Evolutionary conservation across 202 grass and related monocot genomes (phyloP).

Genomic region (Zoysia matrella): DNA sequence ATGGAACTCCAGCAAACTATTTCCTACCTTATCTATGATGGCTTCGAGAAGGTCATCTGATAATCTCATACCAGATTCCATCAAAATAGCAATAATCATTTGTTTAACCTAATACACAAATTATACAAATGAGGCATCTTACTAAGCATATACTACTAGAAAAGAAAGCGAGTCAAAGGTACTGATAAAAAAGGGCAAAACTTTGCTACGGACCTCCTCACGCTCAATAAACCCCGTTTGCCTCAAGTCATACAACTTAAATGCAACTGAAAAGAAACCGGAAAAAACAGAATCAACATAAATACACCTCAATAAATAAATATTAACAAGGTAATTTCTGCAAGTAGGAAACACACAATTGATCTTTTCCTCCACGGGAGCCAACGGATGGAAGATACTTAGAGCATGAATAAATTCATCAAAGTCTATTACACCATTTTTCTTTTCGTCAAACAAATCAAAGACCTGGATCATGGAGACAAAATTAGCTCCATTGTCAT

Average conservation of each 20-base stretch:
- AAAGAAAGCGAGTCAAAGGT: constrained; percentile 11
- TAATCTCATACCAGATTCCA: constrained; percentile 67
- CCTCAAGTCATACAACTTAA: constrained; percentile 86
- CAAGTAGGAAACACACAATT: constrained; percentile 58
- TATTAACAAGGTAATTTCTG: not conserved
- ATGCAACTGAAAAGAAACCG: constrained; percentile 71
- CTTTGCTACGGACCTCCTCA: constrained; percentile 59
- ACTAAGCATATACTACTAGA: constrained; percentile 5
- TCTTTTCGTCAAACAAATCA: constrained; percentile 53
- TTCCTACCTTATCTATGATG: constrained; percentile 72
- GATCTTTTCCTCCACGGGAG: constrained; percentile 83
- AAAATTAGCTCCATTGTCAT: not conserved
- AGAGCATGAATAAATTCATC: constrained; percentile 93
- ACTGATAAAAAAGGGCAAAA: constrained; percentile 20
- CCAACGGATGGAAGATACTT: constrained; percentile 79
- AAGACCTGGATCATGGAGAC: constrained; percentile 40
- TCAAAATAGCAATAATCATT: constrained; percentile 91
- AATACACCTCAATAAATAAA: not conserved
- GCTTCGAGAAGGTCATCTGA: constrained; percentile 74
- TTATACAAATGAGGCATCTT: not conserved
- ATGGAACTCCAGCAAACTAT: not conserved
- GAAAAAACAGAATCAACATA: constrained; percentile 7
- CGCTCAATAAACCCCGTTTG: constrained; percentile 88
- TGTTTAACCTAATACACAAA: constrained; percentile 69
- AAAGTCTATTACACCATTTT: constrained; percentile 89